Evolutionary conservation across 2,329 filamentous ascomycete species (phyloP).

Genomic region (Xylariales sp.): DNA sequence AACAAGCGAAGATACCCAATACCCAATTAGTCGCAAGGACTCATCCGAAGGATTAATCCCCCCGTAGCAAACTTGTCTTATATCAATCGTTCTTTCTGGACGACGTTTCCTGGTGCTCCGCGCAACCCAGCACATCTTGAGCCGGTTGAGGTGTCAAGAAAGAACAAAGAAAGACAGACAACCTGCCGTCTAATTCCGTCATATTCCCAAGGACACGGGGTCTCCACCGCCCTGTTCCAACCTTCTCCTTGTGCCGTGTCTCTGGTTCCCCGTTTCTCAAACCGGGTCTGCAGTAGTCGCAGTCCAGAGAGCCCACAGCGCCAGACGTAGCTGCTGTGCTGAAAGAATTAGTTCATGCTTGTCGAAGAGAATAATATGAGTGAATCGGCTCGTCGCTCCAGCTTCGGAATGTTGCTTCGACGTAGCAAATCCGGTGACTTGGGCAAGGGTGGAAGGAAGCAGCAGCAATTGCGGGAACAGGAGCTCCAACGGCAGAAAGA

Average conservation of each 20-base stretch:
- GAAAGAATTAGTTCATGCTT: slow-evolving; percentile 8
- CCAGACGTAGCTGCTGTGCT: slow-evolving; percentile 7
- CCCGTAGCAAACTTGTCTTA: too few species aligned
- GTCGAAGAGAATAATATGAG: slow-evolving; percentile 19
- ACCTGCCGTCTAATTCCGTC: not conserved
- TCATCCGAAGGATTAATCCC: too few species aligned
- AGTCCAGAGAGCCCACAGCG: too few species aligned
- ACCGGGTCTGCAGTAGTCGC: not conserved
- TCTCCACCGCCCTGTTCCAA: not conserved
- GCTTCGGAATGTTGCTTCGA: slow-evolving; percentile 48
- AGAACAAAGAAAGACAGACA: too few species aligned
- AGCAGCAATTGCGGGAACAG: slow-evolving; percentile 39
- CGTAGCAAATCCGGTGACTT: slow-evolving; percentile 52
- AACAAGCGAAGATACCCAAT: too few species aligned
- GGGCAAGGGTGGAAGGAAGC: slow-evolving; percentile 44
- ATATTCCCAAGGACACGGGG: not conserved
- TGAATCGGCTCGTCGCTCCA: slow-evolving; percentile 37
- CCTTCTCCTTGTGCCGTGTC: slow-evolving; percentile 3
- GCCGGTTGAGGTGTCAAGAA: too few species aligned
- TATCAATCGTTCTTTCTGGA: too few species aligned
- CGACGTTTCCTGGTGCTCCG: too few species aligned
- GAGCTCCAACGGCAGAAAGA: slow-evolving; percentile 50
- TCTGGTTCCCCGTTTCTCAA: not conserved
- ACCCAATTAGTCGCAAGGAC: too few species aligned
- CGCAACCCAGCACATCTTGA: too few species aligned